These are phyloP conservation scores for Ephemerocybe angulata DNA, from an alignment of 768 basidiomycete species.

Conservation along the genomic window DNA sequence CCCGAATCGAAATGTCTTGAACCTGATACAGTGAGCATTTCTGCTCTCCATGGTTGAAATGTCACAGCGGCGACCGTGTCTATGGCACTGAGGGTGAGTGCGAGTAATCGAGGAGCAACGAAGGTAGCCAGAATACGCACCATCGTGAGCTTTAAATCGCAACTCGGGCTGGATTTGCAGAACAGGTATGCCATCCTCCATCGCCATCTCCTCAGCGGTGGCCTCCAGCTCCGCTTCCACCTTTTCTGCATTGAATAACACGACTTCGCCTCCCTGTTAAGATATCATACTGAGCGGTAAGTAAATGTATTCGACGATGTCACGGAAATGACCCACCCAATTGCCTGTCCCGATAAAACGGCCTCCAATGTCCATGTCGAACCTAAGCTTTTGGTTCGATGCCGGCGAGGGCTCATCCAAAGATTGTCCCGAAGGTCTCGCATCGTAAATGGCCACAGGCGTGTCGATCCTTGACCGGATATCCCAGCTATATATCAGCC, in stretches of 20 bases:
- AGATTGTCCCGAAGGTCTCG: not conserved
- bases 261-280: slow-evolving; percentile 63
- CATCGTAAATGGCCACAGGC: slow-evolving; percentile 38
- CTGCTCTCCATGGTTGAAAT: slow-evolving; percentile 64
- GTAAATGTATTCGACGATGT: not conserved
- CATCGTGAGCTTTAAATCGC: slow-evolving; percentile 52
- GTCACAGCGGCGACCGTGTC: slow-evolving; percentile 71
- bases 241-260: slow-evolving; percentile 49
- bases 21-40: slow-evolving; percentile 66
- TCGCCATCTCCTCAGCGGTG: slow-evolving; percentile 2
- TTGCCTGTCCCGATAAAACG: slow-evolving; percentile 62
- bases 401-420: slow-evolving; percentile 4
- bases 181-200: slow-evolving; percentile 7
- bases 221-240: slow-evolving; percentile 9
- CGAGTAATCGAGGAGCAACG: not conserved
- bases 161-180: slow-evolving; percentile 24
- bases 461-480: slow-evolving; percentile 52
- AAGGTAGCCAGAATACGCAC: slow-evolving; percentile 28
- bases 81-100: slow-evolving; percentile 23
- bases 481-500: slow-evolving; percentile 77
- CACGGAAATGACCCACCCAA: slow-evolving; percentile 45
- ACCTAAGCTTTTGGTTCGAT: slow-evolving; percentile 77
- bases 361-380: slow-evolving; percentile 73
- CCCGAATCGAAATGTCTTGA: slow-evolving; percentile 58
- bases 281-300: not conserved